Evolutionary conservation across 2,329 filamentous ascomycete genomes (phyloP).

Genomic region (Mollisiaceae sp.): DNA sequence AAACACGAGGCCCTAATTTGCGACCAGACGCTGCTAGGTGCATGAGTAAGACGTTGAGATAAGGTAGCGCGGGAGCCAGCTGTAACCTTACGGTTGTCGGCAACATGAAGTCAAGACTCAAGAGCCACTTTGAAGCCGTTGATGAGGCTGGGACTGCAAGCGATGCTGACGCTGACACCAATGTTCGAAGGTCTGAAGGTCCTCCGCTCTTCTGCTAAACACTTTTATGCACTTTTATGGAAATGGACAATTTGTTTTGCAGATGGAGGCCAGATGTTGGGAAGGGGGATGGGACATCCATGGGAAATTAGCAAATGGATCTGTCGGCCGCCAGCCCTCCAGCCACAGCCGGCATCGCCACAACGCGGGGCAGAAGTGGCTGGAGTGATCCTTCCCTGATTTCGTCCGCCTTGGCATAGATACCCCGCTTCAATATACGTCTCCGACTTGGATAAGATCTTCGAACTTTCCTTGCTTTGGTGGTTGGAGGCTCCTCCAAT

Average conservation of each 20-base stretch:
- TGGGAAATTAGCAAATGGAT: background rate
- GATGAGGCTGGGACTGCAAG: background rate
- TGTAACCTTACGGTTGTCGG: background rate
- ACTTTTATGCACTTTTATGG: background rate
- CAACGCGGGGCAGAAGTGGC: background rate
- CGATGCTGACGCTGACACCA: background rate
- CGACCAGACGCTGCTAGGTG: background rate
- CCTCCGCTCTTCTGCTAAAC: background rate
- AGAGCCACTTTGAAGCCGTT: background rate
- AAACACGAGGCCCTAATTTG: slow-evolving; percentile 16
- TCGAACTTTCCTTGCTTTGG: background rate
- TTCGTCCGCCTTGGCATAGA: no score
- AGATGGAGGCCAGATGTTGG: background rate
- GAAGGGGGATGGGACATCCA: background rate
- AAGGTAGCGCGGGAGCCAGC: background rate
- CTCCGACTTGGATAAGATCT: background rate
- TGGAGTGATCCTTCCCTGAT: background rate
- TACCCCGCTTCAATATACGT: background rate
- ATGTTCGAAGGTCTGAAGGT: background rate
- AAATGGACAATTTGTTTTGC: background rate
- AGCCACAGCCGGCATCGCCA: background rate
- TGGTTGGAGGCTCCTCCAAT: background rate
- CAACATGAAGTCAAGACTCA: background rate
- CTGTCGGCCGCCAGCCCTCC: background rate
- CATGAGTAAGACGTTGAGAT: background rate